Base-by-base conservation (phyloP, 1,284 basidiomycete species). In the Neolentinus lepideus region DNA sequence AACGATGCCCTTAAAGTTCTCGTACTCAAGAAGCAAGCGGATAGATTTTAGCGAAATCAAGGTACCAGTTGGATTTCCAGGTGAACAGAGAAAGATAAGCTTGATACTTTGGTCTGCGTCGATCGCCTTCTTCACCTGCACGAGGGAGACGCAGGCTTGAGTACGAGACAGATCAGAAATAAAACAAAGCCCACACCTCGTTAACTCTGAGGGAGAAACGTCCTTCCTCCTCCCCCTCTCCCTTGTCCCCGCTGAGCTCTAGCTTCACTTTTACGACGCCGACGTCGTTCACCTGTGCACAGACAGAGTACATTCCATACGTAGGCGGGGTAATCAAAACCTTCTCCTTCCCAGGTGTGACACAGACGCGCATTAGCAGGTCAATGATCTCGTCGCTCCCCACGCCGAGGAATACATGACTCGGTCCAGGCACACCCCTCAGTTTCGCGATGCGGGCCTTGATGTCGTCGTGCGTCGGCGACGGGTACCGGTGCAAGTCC, bases 321-420 rank as follows among this genome's bases (percentile, higher is more conserved):
- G 96, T 98, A 2, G 97, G 97, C 1, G 96, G 97, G 4, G 88
- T 92, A 43, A 84, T 89, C 63, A 96, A 68, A 33, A 94, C 86
- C 66, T 85, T 90, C 67, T 98, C 92, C 59, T 78, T 71, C 1
- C 80, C 90, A 0, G 97, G 97, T 0, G 75, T 75, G 63, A 95
- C 94, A 62, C 90, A 88, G 43, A 98, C 85, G 10, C 97, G 83
- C 74, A 96, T 95, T 53, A 99, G 78, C 56, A 99, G 75, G 69
- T 99, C 97, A 61, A 99, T 94, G 51, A 96, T 89, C 68, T 99
- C 97, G 71, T 99, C 97, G 0, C 90, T 94, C 0, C 97, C 97
- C 0, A 99, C 97, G 14, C 97, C 96, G 9, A 99, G 80, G 68
- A 98, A 98, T 43, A 98, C 83, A 67, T 92, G 83, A 57, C 90